Evolutionary conservation across 805 yeast species (phyloP).

Genomic region (Candida sanyiensis): DNA sequence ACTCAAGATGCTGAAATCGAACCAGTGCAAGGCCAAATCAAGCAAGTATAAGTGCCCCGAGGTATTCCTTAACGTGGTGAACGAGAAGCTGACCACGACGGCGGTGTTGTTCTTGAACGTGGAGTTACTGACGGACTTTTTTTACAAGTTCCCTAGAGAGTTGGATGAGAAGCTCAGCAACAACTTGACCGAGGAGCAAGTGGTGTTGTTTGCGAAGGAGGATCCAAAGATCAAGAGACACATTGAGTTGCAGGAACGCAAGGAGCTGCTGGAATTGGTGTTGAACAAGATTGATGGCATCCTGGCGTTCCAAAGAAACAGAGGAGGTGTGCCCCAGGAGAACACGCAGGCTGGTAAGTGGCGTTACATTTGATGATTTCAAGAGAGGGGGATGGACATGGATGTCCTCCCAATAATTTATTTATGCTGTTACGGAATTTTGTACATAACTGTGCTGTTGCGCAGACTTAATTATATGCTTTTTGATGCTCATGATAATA

Average conservation of each 20-base stretch:
- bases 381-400: too few relatives aligned
- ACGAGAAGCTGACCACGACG: slow-evolving; percentile 86
- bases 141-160: slow-evolving; percentile 93
- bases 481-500: slow-evolving; percentile 1
- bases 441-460: background rate
- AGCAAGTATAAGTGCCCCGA: slow-evolving; percentile 93
- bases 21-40: slow-evolving; percentile 69
- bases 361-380: slow-evolving; percentile 6
- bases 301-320: slow-evolving; percentile 31
- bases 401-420: too few relatives aligned
- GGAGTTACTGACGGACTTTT: slow-evolving; percentile 89
- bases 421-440: too few relatives aligned
- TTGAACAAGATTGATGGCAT: slow-evolving; percentile 69
- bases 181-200: slow-evolving; percentile 63
- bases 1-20: slow-evolving; percentile 65
- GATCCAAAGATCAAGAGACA: slow-evolving; percentile 84
- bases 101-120: slow-evolving; percentile 91
- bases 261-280: slow-evolving; percentile 81
- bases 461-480: too few relatives aligned
- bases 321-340: slow-evolving; percentile 9
- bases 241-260: slow-evolving; percentile 88
- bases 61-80: slow-evolving; percentile 84
- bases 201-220: slow-evolving; percentile 88
- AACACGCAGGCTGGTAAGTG: slow-evolving; percentile 7
- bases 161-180: slow-evolving; percentile 69